Evolutionary conservation across 169 alveolate species (phyloP).

Genomic region (Babesia divergens): DNA sequence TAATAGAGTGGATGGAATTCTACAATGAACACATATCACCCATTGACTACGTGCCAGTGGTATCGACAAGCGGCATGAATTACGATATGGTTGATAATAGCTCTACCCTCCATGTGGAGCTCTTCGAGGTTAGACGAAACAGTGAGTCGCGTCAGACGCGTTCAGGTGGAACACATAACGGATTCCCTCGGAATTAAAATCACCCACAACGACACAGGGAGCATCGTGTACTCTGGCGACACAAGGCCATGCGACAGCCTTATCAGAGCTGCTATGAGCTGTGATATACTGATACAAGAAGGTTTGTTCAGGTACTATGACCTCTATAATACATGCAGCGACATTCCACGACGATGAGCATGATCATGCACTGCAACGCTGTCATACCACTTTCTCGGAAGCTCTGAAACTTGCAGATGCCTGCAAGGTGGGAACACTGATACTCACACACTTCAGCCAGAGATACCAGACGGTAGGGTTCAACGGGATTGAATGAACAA

Average conservation of each 20-base stretch:
- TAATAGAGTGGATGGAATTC: not conserved
- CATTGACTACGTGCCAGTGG: not conserved
- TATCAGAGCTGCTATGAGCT: constrained; percentile 73
- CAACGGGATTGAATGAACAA: not conserved
- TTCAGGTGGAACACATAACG: constrained; percentile 75
- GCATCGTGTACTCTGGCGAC: constrained; percentile 88
- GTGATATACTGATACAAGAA: constrained; percentile 87
- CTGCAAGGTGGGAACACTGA: constrained; percentile 67
- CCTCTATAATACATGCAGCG: constrained; percentile 46
- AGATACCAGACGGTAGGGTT: constrained; percentile 80
- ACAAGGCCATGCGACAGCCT: constrained; percentile 86
- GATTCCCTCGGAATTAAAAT: constrained; percentile 73
- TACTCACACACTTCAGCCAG: constrained; percentile 89
- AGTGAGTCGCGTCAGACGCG: not conserved
- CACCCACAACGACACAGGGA: constrained; percentile 48
- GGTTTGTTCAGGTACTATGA: constrained; percentile 46
- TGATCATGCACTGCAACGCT: constrained; percentile 79
- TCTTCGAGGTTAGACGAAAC: not conserved
- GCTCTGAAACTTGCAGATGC: constrained; percentile 74
- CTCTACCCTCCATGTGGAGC: not conserved
- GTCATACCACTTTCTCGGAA: constrained; percentile 67
- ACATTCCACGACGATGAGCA: constrained; percentile 78
- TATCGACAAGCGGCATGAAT: not conserved
- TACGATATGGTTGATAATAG: not conserved
- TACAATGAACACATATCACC: constrained; percentile 8